Evolutionary conservation across 2,329 filamentous ascomycete genomes (phyloP), one percentile per base, ranked within the genome.

Genomic region (Paramyrothecium sp.): DNA sequence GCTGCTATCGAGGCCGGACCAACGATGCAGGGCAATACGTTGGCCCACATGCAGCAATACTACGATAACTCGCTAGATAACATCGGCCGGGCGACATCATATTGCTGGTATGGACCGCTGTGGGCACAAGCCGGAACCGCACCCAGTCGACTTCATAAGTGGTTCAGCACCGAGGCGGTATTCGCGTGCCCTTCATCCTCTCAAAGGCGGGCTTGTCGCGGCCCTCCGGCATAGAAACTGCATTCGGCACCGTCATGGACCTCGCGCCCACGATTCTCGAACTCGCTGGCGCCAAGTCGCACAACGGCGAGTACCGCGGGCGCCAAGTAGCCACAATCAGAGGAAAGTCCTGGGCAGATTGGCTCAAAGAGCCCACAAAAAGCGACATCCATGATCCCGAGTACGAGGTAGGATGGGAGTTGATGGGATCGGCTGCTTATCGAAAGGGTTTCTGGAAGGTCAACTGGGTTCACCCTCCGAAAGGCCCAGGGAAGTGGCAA

Each of bases 1-100:
- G 81, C 81, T 19, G 77, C 78, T 13, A 33, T 59, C 5, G 60
- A 61, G 22, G 56, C 51, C 54, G 61, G 67, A 66, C 21, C 53
- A 7, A n/a, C 20, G 41, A 21, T 46, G 20, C 17, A 21, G 17
- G 41, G 41, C 17, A 46, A 21, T 12, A 46, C 20, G 5, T n/a
- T 46, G 13, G 41, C 17, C 17, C 41, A 46, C 41, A 21, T 71
- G 4, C 56, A 81, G 59, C 80, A 80, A 63, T 83, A 84, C 70
- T 85, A 85, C 67, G 73, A 84, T 69, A 85, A 85, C 65, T 71
- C 68, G 17, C 69, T 84, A 7, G 81, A 83, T 19, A 86, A 86
- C 59, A 73, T 85, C 13, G 83, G 82, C 7, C 76, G 78, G 50
- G 72, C 71, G 19, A 74, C 84, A 65, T 80, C 76, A 3, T 85